Percentiles rank a stretch among this genome's conserved stretches.
These are phyloP conservation scores for Cadophora gregata DNA, from an alignment of 2,329 filamentous ascomycete species.

Conservation along the genomic window DNA sequence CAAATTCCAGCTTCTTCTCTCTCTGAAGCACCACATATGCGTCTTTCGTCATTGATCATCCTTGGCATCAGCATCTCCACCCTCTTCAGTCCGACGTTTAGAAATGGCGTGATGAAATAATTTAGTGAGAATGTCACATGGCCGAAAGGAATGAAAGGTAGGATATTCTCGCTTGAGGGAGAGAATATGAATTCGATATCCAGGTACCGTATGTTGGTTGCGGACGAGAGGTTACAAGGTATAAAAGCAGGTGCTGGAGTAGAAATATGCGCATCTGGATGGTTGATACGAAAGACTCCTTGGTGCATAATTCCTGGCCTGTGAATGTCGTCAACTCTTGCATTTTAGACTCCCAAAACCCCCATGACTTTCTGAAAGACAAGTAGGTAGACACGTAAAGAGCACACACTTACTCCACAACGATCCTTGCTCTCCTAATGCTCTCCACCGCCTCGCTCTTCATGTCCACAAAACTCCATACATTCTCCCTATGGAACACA, in stretches of 20 bases:
- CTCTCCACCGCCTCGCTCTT: background rate
- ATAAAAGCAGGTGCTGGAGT: background rate
- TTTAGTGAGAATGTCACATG: conserved; percentile 4
- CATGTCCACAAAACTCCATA: conserved; percentile 8
- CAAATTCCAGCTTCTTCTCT: conserved; percentile 8
- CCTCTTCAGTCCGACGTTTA: background rate
- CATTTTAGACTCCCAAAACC: too few relatives aligned
- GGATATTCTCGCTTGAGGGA: background rate
- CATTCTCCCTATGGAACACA: background rate
- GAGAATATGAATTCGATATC: background rate
- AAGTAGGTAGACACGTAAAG: too few relatives aligned
- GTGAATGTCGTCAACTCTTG: background rate
- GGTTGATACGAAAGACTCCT: background rate
- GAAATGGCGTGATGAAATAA: background rate
- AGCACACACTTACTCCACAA: background rate
- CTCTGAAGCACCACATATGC: background rate
- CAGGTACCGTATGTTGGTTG: background rate
- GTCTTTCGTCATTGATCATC: background rate
- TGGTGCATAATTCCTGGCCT: conserved; percentile 9
- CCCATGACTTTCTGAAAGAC: too few relatives aligned
- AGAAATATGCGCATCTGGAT: background rate
- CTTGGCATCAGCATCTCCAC: background rate
- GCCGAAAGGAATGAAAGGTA: background rate
- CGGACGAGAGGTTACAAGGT: background rate
- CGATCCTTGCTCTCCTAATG: background rate